Conservation (phyloP, 2,329 filamentous ascomycete genomes). For the Whalleya microplaca region DNA sequence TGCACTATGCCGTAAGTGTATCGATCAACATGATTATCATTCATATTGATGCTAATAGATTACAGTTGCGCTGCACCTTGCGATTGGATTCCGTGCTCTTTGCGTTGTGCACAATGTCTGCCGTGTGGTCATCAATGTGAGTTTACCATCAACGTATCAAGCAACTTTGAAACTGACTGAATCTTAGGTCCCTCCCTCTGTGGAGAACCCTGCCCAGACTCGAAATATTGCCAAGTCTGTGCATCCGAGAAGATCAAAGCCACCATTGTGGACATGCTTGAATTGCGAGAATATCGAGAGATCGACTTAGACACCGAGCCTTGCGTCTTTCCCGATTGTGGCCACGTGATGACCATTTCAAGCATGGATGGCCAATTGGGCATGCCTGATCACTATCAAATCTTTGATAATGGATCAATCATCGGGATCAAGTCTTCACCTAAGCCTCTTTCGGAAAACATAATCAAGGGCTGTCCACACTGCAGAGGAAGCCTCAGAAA, state of each 20-base stretch:
- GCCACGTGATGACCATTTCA: conserved; percentile 63
- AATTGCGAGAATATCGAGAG: conserved; percentile 53
- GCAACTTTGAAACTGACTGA: conserved; percentile 2
- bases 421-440: not conserved
- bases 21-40: conserved; percentile 51
- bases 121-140: conserved; percentile 68
- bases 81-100: conserved; percentile 66
- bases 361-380: conserved; percentile 65
- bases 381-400: conserved; percentile 53
- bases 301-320: conserved; percentile 62
- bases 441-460: not conserved
- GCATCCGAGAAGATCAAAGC: conserved; percentile 47
- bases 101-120: conserved; percentile 58
- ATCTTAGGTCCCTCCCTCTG: conserved; percentile 52
- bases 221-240: conserved; percentile 61
- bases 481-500: conserved; percentile 64
- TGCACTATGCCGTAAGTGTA: conserved; percentile 42
- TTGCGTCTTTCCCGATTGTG: conserved; percentile 64
- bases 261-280: conserved; percentile 51
- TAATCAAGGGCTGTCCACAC: conserved; percentile 57
- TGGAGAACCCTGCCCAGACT: conserved; percentile 62
- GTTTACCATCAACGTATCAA: too few relatives aligned
- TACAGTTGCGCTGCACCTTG: conserved; percentile 72
- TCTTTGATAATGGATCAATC: conserved; percentile 43
- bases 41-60: too few relatives aligned